phyloP scores from a whole-genome alignment of 768 basidiomycete species.

The Tephrocybe rancida region DNA sequence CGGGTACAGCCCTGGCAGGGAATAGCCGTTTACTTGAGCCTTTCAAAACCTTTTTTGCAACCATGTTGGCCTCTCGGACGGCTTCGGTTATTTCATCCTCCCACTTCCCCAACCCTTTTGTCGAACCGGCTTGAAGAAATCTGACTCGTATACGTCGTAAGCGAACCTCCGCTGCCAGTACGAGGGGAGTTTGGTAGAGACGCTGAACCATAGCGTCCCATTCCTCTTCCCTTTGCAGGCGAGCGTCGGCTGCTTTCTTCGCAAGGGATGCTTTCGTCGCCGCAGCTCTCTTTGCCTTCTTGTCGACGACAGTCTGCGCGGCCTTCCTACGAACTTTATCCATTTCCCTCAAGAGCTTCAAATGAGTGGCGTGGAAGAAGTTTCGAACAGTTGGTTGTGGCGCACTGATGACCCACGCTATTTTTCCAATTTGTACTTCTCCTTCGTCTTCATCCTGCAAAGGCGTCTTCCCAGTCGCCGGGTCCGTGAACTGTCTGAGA shows the following conservation, averaged over 20 bases:
- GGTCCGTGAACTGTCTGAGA: slow-evolving; percentile 53
- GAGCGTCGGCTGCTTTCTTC: slow-evolving; percentile 67
- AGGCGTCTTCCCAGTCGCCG: slow-evolving; percentile 43
- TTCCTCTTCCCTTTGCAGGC: slow-evolving; percentile 57
- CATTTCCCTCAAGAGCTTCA: slow-evolving; percentile 41
- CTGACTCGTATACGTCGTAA: slow-evolving; percentile 56
- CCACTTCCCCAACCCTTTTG: slow-evolving; percentile 58
- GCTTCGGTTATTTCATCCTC: slow-evolving; percentile 60
- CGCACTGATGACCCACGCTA: slow-evolving; percentile 58
- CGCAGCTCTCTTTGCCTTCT: slow-evolving; percentile 35
- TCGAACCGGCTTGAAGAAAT: slow-evolving; percentile 61
- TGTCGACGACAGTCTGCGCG: slow-evolving; percentile 32
- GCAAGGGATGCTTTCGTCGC: slow-evolving; percentile 56
- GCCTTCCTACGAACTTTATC: slow-evolving; percentile 42
- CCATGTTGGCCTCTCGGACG: slow-evolving; percentile 55
- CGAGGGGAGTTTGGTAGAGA: slow-evolving; percentile 56
- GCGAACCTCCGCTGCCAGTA: slow-evolving; percentile 48
- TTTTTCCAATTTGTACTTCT: slow-evolving; percentile 40
- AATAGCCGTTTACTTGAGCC: slow-evolving; percentile 26
- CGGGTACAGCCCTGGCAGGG: slow-evolving; percentile 18
- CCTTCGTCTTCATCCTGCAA: slow-evolving; percentile 48
- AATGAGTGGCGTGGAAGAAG: slow-evolving; percentile 44
- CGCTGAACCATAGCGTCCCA: slow-evolving; percentile 63
- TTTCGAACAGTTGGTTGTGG: slow-evolving; percentile 49
- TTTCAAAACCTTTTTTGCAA: slow-evolving; percentile 45